A percentile compares a stretch with the other conserved stretches of the same genome.
phyloP scores from a whole-genome alignment of 108 stramenopile genomes.

The Fragilaria crotonensis region DNA sequence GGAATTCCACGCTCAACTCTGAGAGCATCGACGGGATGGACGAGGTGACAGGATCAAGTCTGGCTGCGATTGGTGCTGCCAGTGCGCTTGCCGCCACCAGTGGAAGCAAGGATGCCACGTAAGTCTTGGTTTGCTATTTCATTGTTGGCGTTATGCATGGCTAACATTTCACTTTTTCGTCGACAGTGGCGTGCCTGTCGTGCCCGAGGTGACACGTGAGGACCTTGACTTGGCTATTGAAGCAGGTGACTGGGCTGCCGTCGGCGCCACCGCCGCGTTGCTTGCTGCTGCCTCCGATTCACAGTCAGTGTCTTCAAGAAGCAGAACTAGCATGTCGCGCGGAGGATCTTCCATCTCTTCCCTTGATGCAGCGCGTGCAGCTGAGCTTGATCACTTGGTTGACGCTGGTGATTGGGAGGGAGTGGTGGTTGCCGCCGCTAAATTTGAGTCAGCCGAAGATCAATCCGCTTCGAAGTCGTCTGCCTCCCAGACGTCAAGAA shows the following conservation, averaged over 20 bases:
- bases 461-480: constrained; percentile 22
- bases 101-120: not conserved
- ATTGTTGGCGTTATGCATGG: not conserved
- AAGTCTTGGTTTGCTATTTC: not conserved
- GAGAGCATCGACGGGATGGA: constrained; percentile 35
- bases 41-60: constrained; percentile 19
- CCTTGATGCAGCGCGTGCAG: constrained; percentile 43
- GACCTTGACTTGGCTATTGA: constrained; percentile 76
- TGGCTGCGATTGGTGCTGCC: constrained; percentile 43
- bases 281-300: constrained; percentile 67
- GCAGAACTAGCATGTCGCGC: constrained; percentile 15
- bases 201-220: constrained; percentile 23
- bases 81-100: constrained; percentile 11
- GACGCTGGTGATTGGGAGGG: constrained; percentile 87
- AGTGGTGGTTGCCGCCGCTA: constrained; percentile 75
- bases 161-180: not conserved
- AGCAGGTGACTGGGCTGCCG: constrained; percentile 82
- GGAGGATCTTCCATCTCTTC: constrained; percentile 11
- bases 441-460: constrained; percentile 61
- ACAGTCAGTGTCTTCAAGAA: constrained; percentile 44
- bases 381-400: constrained; percentile 75
- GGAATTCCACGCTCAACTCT: constrained; percentile 45
- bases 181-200: constrained; percentile 5
- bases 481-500: constrained; percentile 9
- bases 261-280: constrained; percentile 75